Evolutionary conservation across 163 green algal genomes (phyloP).

Genomic region (Chloromonas sp.): DNA sequence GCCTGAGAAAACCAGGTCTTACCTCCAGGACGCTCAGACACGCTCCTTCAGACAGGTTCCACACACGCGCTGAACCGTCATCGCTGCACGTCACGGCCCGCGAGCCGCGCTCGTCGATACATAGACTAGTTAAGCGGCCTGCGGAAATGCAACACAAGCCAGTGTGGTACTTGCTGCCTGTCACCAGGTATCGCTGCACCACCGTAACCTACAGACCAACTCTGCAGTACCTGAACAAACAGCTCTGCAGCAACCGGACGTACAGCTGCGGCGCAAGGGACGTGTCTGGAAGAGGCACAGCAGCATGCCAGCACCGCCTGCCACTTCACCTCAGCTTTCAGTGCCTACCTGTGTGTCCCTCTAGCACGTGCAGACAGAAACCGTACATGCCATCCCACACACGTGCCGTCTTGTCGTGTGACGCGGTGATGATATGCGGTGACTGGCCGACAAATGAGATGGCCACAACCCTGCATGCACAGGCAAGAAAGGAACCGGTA

Average conservation of each 20-base stretch:
- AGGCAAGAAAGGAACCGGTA: background rate
- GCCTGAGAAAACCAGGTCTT: too few relatives aligned
- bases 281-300: too few relatives aligned
- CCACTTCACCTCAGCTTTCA: too few relatives aligned
- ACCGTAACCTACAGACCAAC: too few relatives aligned
- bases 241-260: too few relatives aligned
- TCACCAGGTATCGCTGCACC: too few relatives aligned
- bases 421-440: constrained; percentile 22
- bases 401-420: constrained; percentile 23
- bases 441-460: constrained; percentile 27
- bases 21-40: constrained; percentile 18
- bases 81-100: constrained; percentile 47
- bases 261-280: too few relatives aligned
- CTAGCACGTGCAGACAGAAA: constrained; percentile 22
- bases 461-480: constrained; percentile 17
- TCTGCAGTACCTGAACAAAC: too few relatives aligned
- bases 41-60: constrained; percentile 46
- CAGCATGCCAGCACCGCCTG: too few relatives aligned
- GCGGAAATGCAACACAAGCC: background rate
- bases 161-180: too few relatives aligned
- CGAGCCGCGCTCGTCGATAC: constrained; percentile 33
- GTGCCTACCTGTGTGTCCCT: constrained; percentile 18
- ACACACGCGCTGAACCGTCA: constrained; percentile 57
- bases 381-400: constrained; percentile 28
- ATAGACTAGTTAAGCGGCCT: constrained; percentile 41